Conservation (phyloP, 306 rosid species). For the Cicer bijugum region DNA sequence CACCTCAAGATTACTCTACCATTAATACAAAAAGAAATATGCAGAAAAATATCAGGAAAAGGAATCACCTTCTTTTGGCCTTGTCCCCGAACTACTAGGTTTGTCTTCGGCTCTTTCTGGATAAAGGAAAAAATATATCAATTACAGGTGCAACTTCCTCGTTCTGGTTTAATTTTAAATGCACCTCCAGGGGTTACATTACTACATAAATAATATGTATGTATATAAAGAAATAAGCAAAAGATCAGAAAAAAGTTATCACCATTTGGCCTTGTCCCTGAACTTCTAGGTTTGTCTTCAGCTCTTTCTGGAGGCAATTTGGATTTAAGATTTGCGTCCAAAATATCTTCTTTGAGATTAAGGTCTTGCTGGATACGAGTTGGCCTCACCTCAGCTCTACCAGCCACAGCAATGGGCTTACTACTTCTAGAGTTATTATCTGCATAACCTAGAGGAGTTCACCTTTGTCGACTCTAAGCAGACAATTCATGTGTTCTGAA, state of each 20-base stretch:
- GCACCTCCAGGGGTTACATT: conserved; percentile 30
- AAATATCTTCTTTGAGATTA: conserved; percentile 45
- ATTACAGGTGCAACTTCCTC: conserved; percentile 1
- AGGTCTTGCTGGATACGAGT: conserved; percentile 48
- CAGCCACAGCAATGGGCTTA: conserved; percentile 45
- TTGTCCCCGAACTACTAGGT: conserved; percentile 71
- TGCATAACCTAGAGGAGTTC: conserved; percentile 52
- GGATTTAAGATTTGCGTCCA: conserved; percentile 42
- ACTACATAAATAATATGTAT: background rate
- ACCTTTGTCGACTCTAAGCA: conserved; percentile 38
- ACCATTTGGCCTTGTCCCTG: conserved; percentile 85
- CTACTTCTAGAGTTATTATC: conserved; percentile 48
- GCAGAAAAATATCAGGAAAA: conserved; percentile 28
- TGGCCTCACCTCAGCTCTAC: conserved; percentile 48
- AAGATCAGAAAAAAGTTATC: conserved; percentile 37
- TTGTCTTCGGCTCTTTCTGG: conserved; percentile 56
- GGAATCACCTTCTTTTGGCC: conserved; percentile 87
- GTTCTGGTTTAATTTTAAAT: conserved; percentile 32
- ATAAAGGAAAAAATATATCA: conserved; percentile 23
- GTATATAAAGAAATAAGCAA: conserved; percentile 7
- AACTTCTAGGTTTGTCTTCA: conserved; percentile 74
- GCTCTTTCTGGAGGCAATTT: conserved; percentile 48
- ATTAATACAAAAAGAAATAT: conserved; percentile 15
- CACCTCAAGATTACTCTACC: conserved; percentile 27
- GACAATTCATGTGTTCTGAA: conserved; percentile 26